Evolutionary conservation across 2,329 filamentous ascomycete species (phyloP).

Genomic region (Phaeosphaeriaceae sp.): DNA sequence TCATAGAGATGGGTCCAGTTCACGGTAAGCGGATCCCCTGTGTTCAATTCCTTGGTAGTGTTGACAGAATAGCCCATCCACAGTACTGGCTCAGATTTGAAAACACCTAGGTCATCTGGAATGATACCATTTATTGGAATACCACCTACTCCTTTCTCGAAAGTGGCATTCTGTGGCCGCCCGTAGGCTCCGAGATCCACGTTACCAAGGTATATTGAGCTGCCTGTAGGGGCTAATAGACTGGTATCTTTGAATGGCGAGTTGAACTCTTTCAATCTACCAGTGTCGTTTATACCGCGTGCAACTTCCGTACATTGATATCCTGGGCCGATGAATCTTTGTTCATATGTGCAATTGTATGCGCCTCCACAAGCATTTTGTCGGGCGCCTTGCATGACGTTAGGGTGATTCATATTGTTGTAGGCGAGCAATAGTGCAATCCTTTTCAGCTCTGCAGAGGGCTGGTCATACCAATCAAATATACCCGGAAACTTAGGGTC

Average conservation of each 20-base stretch:
- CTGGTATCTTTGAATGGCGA: conserved; percentile 42
- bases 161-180: conserved; percentile 29
- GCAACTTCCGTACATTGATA: conserved; percentile 43
- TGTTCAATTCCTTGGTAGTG: conserved; percentile 26
- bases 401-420: conserved; percentile 35
- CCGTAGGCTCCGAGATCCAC: conserved; percentile 39
- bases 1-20: conserved; percentile 41
- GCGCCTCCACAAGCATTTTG: conserved; percentile 43
- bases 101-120: conserved; percentile 33
- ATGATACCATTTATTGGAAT: conserved; percentile 25
- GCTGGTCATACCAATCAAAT: conserved; percentile 48
- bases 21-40: conserved; percentile 24
- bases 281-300: conserved; percentile 4
- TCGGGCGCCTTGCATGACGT: conserved; percentile 37
- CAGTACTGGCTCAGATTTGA: conserved; percentile 43
- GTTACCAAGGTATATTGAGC: conserved; percentile 36
- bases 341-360: conserved; percentile 45
- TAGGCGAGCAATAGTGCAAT: conserved; percentile 41
- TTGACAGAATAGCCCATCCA: conserved; percentile 46
- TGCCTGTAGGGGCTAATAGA: conserved; percentile 36
- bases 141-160: conserved; percentile 37
- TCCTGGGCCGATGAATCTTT: conserved; percentile 38
- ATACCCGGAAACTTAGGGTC: conserved; percentile 21
- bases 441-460: conserved; percentile 35
- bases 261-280: conserved; percentile 11